A percentile compares a stretch with the other conserved stretches of the same genome.
Conservation (phyloP, 2,329 filamentous ascomycete species). For the Balansia obtecta region DNA sequence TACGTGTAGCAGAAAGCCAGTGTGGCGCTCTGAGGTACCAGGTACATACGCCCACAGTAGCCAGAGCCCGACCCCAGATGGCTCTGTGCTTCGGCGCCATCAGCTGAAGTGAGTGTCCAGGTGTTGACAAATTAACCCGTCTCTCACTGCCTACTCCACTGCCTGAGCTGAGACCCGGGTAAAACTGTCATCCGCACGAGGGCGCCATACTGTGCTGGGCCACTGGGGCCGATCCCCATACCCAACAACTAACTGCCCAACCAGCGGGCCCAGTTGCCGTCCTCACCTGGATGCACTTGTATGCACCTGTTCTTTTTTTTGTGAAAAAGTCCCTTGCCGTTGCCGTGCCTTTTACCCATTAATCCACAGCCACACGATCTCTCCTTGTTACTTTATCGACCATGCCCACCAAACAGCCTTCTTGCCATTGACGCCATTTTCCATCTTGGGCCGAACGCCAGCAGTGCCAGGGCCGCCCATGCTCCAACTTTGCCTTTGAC, state of each 20-base stretch:
- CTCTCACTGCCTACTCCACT: too few relatives aligned
- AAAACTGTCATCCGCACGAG: too few relatives aligned
- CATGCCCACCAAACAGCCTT: background rate
- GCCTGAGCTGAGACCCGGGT: too few relatives aligned
- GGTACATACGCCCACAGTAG: too few relatives aligned
- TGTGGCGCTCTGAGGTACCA: background rate
- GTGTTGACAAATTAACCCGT: background rate
- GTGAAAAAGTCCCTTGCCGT: too few relatives aligned
- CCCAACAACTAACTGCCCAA: background rate
- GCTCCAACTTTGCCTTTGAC: background rate
- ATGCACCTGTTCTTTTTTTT: too few relatives aligned
- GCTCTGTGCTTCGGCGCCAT: background rate
- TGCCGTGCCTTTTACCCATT: background rate
- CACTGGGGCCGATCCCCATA: background rate
- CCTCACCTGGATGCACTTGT: background rate
- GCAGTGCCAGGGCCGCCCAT: background rate
- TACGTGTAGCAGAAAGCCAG: too few relatives aligned
- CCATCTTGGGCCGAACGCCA: background rate
- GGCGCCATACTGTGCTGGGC: too few relatives aligned
- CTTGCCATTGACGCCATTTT: background rate
- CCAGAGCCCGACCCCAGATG: background rate
- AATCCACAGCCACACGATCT: background rate
- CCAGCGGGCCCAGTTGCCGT: background rate
- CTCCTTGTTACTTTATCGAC: background rate
- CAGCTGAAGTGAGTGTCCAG: background rate